Base-by-base conservation (phyloP, 2,329 filamentous ascomycete species). In the Penicillium crustosum region DNA sequence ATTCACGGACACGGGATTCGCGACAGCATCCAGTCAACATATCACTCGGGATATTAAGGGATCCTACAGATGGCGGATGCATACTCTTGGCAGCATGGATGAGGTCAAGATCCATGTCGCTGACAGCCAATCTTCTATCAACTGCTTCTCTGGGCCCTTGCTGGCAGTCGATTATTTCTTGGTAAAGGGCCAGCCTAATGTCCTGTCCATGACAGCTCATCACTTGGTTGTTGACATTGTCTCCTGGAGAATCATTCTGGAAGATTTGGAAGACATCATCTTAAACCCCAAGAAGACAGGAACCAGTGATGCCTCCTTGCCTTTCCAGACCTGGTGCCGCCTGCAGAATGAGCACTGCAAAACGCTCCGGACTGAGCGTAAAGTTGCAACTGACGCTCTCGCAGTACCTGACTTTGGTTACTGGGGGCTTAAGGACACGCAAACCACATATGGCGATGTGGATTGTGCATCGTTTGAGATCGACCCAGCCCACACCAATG, bases 151-250 rank as follows among this genome's bases (percentile, higher is more conserved):
- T 19, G 74, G 75, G 0, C 74, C 79, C 1, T 62, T 79, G 0
- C 66, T 81, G 33, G 75, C 75, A 0, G 69, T 77, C 4, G 77
- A 81, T 52, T 59, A 80, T 10, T 76, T 81, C 57, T 61, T 73
- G 6, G 57, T 75, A 3, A 60, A 74, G 38, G 70, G 70, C 1
- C 63, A 66, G 17, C 66, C 69, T 4, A 60, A 60, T 39, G 53
- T 74, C 1, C 29, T 77, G 31, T 76, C 70, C 2, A 64, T 76
- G 57, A 70, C 75, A 25, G 73, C 71, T 2, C 73, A 76, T 39
- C 74, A 77, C 55, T 51, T 76, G 31, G 70, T 75, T 7, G 70
- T 76, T 10, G 74, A 77, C 23, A 72, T 77, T 53, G 74, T 76
- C 10, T 77, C 74, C 0, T 77, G 75, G 75, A 67, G 73, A 10